Evolutionary conservation across 169 alveolate species (phyloP), one percentile per base, ranked within the genome.

Genomic region (Fabrea salina): DNA sequence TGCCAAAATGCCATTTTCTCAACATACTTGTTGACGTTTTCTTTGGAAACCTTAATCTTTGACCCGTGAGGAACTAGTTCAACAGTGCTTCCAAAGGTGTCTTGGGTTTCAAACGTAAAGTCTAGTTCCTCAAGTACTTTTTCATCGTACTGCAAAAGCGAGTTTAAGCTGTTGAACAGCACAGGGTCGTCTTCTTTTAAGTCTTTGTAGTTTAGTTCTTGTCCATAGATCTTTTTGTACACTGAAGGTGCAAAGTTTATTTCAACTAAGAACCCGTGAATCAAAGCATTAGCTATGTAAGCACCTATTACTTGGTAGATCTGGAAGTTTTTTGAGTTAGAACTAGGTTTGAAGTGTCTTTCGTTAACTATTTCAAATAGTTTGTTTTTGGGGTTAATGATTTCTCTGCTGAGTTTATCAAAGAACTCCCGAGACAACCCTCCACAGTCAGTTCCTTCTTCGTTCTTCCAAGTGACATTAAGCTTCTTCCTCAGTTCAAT

Each of bases 201-300:
- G 33, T 58, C 71, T 6, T 58, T 43, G 25, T 22, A 22, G 35
- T 4, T 58, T 30, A 58, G 47, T 58, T 30, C 47, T 5, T 43
- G 35, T 22, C 43, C 71, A 3, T n/a, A 27, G n/a, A 58, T 27
- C 71, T 27, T 27, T 30, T 32, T 58, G 33, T 58, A 58, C 19
- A 58, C n/a, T 25, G 71, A 58, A 58, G 71, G 71, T 4, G 71
- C 35, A 35, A 58, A 58, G n/a, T 58, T 32, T 19, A 58, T 58
- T 27, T 58, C 71, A 30, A 58, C 3, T 25, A 27, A 22, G n/a
- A 30, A 25, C 33, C 33, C 33, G 35, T 58, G 43, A 7, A 58
- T 27, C 25, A 58, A 25, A n/a, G 71, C 71, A 25, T 58, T 58
- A 4, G 47, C 71, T 30, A 58, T 30, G n/a, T 27, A 27, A 25